These are phyloP conservation scores for Kockovaella imperatae DNA, from an alignment of 768 basidiomycete genomes.

Conservation along the genomic window DNA sequence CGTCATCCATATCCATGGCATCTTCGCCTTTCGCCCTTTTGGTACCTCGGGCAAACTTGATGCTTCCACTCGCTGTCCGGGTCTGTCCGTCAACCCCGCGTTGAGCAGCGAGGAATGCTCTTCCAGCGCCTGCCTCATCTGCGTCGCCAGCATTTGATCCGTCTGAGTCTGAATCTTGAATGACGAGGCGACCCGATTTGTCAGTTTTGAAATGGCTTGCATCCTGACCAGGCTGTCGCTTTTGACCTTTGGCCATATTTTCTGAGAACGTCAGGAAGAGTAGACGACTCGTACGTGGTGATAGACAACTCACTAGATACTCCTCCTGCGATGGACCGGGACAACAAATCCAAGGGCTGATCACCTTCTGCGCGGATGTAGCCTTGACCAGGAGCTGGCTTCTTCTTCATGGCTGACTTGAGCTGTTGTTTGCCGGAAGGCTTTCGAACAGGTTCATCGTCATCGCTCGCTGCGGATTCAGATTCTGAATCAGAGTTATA, in stretches of 20 bases:
- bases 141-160: conserved; percentile 2
- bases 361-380: conserved; percentile 80
- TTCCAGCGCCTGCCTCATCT: conserved; percentile 44
- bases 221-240: conserved; percentile 75
- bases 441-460: conserved; percentile 34
- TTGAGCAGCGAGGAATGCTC: conserved; percentile 73
- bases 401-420: conserved; percentile 8
- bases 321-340: conserved; percentile 52
- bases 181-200: conserved; percentile 47
- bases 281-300: not conserved
- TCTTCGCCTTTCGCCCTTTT: conserved; percentile 76
- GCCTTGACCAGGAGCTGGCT: conserved; percentile 49
- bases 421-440: conserved; percentile 7
- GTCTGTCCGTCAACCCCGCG: conserved; percentile 84
- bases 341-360: conserved; percentile 88
- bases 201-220: conserved; percentile 81
- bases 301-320: conserved; percentile 44
- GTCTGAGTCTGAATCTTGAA: conserved; percentile 49
- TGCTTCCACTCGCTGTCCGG: conserved; percentile 68
- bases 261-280: not conserved
- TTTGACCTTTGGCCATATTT: conserved; percentile 38
- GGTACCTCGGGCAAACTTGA: conserved; percentile 96
- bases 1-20: conserved; percentile 67
- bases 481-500: conserved; percentile 96
- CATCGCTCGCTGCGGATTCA: conserved; percentile 57